Conservation (phyloP, 176 grass and related monocot species). For the Avena insularis region DNA sequence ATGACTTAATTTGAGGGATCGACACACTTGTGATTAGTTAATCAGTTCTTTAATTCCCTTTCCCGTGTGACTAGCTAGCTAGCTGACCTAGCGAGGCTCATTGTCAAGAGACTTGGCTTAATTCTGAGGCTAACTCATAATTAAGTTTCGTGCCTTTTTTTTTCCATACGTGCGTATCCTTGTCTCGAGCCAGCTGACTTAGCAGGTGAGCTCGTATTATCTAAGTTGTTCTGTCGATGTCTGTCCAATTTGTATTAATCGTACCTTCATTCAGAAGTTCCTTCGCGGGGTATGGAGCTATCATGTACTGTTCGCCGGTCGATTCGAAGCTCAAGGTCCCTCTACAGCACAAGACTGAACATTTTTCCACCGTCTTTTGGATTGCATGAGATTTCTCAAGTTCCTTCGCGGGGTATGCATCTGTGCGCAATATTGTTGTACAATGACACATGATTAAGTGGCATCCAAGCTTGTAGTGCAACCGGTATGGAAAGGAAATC, state of each 20-base stretch:
- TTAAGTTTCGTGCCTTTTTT: background rate
- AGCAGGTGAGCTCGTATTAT: no score
- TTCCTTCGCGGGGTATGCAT: no score
- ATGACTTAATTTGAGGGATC: conserved; percentile 28
- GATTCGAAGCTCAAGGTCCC: no score
- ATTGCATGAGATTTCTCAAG: no score
- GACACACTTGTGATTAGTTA: conserved; percentile 25
- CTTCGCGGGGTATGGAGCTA: no score
- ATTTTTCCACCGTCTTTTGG: no score
- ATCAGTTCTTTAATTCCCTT: background rate
- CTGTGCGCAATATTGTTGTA: no score
- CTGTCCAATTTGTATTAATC: background rate
- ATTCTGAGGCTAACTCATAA: conserved; percentile 43
- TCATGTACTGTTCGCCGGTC: no score
- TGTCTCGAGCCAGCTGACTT: background rate
- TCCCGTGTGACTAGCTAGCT: background rate
- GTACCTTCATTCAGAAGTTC: conserved; percentile 3
- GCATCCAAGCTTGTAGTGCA: no score
- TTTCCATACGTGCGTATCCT: background rate
- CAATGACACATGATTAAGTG: no score
- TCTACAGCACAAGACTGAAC: no score
- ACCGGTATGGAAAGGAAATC: no score
- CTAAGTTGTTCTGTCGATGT: background rate
- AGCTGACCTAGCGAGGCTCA: background rate
- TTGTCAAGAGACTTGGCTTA: conserved; percentile 40